phyloP scores from a whole-genome alignment of 352 stramenopile species.

The Phytophthora pisi region DNA sequence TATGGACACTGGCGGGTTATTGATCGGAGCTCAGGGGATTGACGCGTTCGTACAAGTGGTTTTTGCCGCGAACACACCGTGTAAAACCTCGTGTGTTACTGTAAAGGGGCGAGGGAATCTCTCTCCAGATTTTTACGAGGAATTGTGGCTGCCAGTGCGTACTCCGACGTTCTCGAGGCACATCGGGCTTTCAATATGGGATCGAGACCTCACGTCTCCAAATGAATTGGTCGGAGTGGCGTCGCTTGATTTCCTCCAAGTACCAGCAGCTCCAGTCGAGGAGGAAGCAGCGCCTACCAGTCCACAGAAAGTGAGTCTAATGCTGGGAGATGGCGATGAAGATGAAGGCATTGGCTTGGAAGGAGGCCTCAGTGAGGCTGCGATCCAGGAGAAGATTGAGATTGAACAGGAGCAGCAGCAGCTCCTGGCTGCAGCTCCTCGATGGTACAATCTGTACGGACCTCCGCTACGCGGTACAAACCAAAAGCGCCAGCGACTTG shows the following conservation, averaged over 20 bases:
- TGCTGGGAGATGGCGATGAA: conserved; percentile 16
- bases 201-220: conserved; percentile 69
- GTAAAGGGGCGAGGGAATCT: conserved; percentile 63
- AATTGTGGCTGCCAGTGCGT: conserved; percentile 88
- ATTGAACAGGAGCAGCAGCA: conserved; percentile 23
- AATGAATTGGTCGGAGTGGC: conserved; percentile 80
- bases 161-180: conserved; percentile 71
- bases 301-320: conserved; percentile 8
- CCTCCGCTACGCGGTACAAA: conserved; percentile 67
- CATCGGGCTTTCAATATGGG: conserved; percentile 82
- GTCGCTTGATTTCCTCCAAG: conserved; percentile 74
- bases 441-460: conserved; percentile 90
- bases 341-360: conserved; percentile 1
- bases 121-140: conserved; percentile 69
- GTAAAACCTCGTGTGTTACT: conserved; percentile 60
- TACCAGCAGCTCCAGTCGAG: conserved; percentile 25
- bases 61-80: conserved; percentile 59
- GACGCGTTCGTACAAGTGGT: conserved; percentile 82
- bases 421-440: conserved; percentile 22
- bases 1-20: conserved; percentile 60
- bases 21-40: conserved; percentile 62
- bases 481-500: conserved; percentile 50
- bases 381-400: conserved; percentile 10
- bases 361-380: conserved; percentile 6
- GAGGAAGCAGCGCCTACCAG: conserved; percentile 1